Conservation (phyloP, 352 stramenopile genomes). For the Pythium brachiatum region DNA sequence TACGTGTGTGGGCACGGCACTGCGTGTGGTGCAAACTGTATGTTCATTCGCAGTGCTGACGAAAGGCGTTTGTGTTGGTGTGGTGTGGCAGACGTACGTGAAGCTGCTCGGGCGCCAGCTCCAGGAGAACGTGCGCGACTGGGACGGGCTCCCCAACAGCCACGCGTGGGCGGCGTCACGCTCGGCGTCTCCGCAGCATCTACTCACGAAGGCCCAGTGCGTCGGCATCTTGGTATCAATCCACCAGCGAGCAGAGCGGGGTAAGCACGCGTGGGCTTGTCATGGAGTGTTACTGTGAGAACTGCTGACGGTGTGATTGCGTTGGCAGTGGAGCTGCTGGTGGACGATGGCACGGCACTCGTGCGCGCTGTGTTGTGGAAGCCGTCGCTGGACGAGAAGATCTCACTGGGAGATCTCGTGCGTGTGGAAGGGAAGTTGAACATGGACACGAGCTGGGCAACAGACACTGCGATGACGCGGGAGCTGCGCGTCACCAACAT, state of each 20-base stretch:
- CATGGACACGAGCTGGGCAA: slow-evolving; percentile 43
- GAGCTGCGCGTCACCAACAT: slow-evolving; percentile 63
- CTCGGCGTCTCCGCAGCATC: slow-evolving; percentile 19
- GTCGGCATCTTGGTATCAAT: slow-evolving; percentile 60
- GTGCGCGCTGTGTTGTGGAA: slow-evolving; percentile 59
- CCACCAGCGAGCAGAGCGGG: slow-evolving; percentile 46
- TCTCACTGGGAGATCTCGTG: slow-evolving; percentile 64
- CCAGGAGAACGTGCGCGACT: slow-evolving; percentile 32
- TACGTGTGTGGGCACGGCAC: no score
- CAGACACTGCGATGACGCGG: slow-evolving; percentile 15
- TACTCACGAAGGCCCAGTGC: slow-evolving; percentile 73
- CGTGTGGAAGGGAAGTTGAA: slow-evolving; percentile 76
- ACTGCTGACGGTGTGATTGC: background rate
- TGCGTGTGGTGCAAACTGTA: no score
- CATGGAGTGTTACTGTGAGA: background rate
- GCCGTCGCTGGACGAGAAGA: slow-evolving; percentile 10
- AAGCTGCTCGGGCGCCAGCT: slow-evolving; percentile 62
- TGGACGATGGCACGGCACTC: slow-evolving; percentile 73
- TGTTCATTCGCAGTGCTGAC: no score
- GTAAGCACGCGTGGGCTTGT: slow-evolving; percentile 23
- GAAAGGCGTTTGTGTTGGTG: no score
- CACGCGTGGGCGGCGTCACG: slow-evolving; percentile 42
- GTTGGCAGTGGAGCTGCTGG: slow-evolving; percentile 54
- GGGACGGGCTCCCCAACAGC: slow-evolving; percentile 53
- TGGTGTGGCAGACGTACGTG: slow-evolving; percentile 47